Base-by-base conservation (phyloP, 495 filamentous ascomycete genomes). In the Lasiosphaeris hirsuta region DNA sequence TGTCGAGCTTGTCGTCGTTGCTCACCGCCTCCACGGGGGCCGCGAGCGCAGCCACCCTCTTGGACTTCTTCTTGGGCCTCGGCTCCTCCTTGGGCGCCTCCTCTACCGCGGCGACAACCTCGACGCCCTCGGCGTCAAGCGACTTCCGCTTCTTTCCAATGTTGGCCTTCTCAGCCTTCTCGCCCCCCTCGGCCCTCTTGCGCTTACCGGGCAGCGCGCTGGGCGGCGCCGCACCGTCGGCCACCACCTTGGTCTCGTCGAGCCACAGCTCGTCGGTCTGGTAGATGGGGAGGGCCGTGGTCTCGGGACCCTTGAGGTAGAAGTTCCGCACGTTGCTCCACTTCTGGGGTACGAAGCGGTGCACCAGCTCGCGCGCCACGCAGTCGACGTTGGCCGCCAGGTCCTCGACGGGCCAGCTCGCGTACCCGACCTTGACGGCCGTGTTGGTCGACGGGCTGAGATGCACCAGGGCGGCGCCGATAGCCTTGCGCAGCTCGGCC, bases 191-290 rank as follows among this genome's bases (percentile, higher is more conserved):
- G 19, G 70, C 70, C 18, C 65, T 63, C 57, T 80, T 57, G 9
- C 41, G 45, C 61, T 69, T 72, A 49, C 55, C 66, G 13, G 71
- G 54, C n/a, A 72, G 60, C n/a, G 71, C 69, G 60, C 74, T 72
- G 40, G 71, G 67, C 35, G 78, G 76, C 49, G 75, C 76, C 42
- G 81, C 70, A 51, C 83, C 83, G 63, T 85, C 76, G 4, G 80
- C 73, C 7, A 96, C 72, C 5, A 97, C 86, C 71, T 96, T 89
- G 17, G 72, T 77, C 60, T 92, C 88, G 50, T 90, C 88, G 35
- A 87, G 75, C 90, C 92, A 98, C 51, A 98, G 73, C 76, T 97
- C 89, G 64, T 86, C 84, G 8, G 94, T 88, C 65, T 97, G 76
- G 88, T 90, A 98, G 58, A 98, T 85, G 11, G 94, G 94, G 62